Percentiles rank a stretch among this genome's conserved stretches.
phyloP scores from a whole-genome alignment of 495 filamentous ascomycete species.

The Geopyxis carbonaria region DNA sequence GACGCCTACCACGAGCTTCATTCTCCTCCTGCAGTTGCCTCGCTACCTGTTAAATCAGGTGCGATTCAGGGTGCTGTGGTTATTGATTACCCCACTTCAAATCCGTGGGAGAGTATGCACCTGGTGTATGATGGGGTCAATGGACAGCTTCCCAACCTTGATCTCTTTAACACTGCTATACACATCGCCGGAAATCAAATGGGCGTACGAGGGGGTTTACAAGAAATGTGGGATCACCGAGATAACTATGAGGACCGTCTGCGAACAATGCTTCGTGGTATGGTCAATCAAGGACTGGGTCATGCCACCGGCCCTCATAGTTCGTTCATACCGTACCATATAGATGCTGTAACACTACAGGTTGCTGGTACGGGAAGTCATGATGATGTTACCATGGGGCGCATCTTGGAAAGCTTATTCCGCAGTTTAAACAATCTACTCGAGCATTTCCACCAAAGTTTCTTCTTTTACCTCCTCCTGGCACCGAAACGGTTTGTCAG shows the following conservation, averaged over 20 bases:
- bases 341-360: conserved; percentile 87
- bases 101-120: conserved; percentile 69
- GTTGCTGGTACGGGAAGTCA: conserved; percentile 84
- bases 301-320: conserved; percentile 84
- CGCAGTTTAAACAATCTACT: conserved; percentile 88
- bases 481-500: conserved; percentile 82
- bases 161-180: conserved; percentile 88
- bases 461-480: conserved; percentile 97
- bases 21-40: conserved; percentile 40
- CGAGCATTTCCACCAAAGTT: conserved; percentile 94
- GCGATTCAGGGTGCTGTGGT: conserved; percentile 83
- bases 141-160: conserved; percentile 84
- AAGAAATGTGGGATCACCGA: conserved; percentile 72
- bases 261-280: conserved; percentile 77
- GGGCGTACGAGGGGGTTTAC: conserved; percentile 64
- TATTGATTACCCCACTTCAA: conserved; percentile 77
- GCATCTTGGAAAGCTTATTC: conserved; percentile 75
- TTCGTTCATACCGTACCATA: conserved; percentile 92
- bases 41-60: conserved; percentile 81
- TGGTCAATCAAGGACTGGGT: conserved; percentile 80
- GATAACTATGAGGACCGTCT: conserved; percentile 71
- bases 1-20: conserved; percentile 93
- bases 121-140: conserved; percentile 94
- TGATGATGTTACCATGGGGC: conserved; percentile 87
- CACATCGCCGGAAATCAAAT: conserved; percentile 79